phyloP scores from a whole-genome alignment of 768 basidiomycete genomes.

The Erythrobasidium yunnanense region DNA sequence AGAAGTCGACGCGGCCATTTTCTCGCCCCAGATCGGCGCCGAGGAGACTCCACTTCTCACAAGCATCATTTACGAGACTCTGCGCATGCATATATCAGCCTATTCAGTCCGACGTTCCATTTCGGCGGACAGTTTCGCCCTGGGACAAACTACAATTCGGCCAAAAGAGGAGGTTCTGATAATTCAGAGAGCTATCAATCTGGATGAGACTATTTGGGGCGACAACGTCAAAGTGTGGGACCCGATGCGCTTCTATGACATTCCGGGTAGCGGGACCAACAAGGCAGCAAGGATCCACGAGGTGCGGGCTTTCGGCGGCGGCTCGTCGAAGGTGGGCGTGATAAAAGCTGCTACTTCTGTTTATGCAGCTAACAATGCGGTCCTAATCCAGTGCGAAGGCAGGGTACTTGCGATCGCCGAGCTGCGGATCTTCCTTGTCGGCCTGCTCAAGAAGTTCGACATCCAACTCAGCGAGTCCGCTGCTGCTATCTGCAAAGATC shows the following conservation, averaged over 20 bases:
- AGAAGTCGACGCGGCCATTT: slow-evolving; percentile 12
- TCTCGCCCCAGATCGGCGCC: neutral
- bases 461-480: neutral
- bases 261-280: neutral
- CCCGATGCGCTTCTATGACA: slow-evolving; percentile 25
- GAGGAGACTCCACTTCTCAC: slow-evolving; percentile 27
- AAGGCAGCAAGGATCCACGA: slow-evolving; percentile 1
- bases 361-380: neutral
- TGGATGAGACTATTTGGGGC: slow-evolving; percentile 9
- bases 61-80: slow-evolving; percentile 29
- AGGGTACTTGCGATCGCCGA: slow-evolving; percentile 26
- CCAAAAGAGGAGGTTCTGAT: neutral
- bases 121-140: neutral
- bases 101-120: slow-evolving; percentile 24
- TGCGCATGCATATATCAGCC: slow-evolving; percentile 26
- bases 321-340: slow-evolving; percentile 26
- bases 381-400: slow-evolving; percentile 32
- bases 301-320: slow-evolving; percentile 33
- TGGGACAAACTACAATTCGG: neutral
- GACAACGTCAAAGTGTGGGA: slow-evolving; percentile 26
- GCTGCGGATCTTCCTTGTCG: slow-evolving; percentile 25
- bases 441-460: slow-evolving; percentile 22
- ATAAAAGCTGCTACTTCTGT: neutral
- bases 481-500: neutral
- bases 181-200: slow-evolving; percentile 20